A percentile compares a stretch with the other conserved stretches of the same genome.
Evolutionary conservation across 371 early-diverging fungal genomes (phyloP).

Genomic region (Coemansia sp.): DNA sequence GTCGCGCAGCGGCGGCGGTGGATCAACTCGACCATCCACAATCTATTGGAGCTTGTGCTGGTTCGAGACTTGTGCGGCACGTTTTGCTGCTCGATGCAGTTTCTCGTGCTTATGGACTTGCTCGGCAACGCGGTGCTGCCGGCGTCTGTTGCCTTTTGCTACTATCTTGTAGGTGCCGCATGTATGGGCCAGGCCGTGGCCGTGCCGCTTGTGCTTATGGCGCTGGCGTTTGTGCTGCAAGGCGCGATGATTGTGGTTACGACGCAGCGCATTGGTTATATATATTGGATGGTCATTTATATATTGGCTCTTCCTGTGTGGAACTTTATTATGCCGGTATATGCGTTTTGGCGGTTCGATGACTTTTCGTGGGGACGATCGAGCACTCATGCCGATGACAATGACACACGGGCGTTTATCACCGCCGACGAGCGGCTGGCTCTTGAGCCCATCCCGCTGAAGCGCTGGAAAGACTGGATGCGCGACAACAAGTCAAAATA

Average conservation of each 20-base stretch:
- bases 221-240: constrained; percentile 74
- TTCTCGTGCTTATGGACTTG: constrained; percentile 95
- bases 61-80: constrained; percentile 97
- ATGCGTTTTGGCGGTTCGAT: constrained; percentile 96
- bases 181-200: constrained; percentile 29
- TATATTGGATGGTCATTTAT: constrained; percentile 93
- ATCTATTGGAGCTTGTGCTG: constrained; percentile 91
- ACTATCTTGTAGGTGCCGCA: constrained; percentile 57
- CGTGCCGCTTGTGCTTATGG: constrained; percentile 63
- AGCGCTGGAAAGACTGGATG: constrained; percentile 48
- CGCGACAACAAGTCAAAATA: constrained; percentile 2
- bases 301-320: constrained; percentile 82
- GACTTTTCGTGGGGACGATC: constrained; percentile 97
- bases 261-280: constrained; percentile 81
- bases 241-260: constrained; percentile 64
- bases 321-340: constrained; percentile 76
- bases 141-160: constrained; percentile 65
- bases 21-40: constrained; percentile 99
- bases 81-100: constrained; percentile 99
- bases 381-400: neutral
- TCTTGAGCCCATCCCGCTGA: constrained; percentile 41
- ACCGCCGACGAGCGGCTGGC: constrained; percentile 43
- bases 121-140: constrained; percentile 97
- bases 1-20: constrained; percentile 97
- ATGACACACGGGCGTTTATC: constrained; percentile 17